Conservation (phyloP, 1,284 basidiomycete genomes). For the Porogramme epimiltina region DNA sequence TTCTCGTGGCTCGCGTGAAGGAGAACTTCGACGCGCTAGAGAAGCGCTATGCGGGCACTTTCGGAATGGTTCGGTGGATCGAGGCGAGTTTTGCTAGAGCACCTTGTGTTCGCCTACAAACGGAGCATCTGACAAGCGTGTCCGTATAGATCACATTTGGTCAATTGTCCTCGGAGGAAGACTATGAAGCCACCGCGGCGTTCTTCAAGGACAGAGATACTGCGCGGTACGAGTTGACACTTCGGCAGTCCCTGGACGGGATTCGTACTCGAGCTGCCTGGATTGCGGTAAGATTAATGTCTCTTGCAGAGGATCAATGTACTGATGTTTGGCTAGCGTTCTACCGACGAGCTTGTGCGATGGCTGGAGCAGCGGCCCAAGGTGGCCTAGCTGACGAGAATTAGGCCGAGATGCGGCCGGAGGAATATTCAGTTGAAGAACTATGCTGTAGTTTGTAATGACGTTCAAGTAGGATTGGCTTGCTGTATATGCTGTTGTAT, state of each 20-base stretch:
- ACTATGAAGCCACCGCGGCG: slow-evolving; percentile 61
- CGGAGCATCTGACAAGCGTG: neutral
- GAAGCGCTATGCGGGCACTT: slow-evolving; percentile 73
- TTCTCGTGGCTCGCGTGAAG: slow-evolving; percentile 48
- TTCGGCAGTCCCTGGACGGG: slow-evolving; percentile 6
- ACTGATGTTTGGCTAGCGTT: neutral
- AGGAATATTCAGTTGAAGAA: too few relatives aligned
- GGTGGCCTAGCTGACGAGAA: too few relatives aligned
- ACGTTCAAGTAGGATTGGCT: too few relatives aligned
- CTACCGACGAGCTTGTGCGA: slow-evolving; percentile 3
- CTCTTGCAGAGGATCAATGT: neutral
- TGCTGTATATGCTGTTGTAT: too few relatives aligned
- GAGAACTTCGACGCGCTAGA: slow-evolving; percentile 69
- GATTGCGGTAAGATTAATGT: slow-evolving; percentile 4
- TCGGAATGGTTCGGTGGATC: slow-evolving; percentile 34
- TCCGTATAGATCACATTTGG: slow-evolving; percentile 55
- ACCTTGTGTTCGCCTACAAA: neutral
- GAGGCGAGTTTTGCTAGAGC: slow-evolving; percentile 1
- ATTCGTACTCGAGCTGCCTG: slow-evolving; percentile 7
- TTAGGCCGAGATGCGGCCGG: too few relatives aligned
- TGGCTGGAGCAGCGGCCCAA: slow-evolving; percentile 5
- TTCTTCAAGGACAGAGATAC: slow-evolving; percentile 57
- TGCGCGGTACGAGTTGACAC: slow-evolving; percentile 1
- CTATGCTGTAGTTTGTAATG: too few relatives aligned
- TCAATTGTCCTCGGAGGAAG: slow-evolving; percentile 68